Conservation (phyloP, 805 yeast genomes). For the Jamesozyma rosinii region DNA sequence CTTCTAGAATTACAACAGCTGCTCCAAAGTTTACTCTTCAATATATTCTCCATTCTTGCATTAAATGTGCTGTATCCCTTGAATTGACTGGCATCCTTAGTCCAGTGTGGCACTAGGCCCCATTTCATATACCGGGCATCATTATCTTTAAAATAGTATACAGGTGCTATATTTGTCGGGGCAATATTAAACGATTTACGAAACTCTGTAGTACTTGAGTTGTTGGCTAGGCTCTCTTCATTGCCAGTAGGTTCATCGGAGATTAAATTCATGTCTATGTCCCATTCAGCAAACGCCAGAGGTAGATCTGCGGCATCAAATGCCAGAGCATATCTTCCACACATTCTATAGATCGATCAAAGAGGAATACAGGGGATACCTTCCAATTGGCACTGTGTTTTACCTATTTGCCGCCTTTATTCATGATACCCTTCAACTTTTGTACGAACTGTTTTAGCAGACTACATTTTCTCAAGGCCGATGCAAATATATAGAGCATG, state of each 20-base stretch:
- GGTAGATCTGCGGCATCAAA: constrained; percentile 19
- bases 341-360: no score
- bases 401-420: no score
- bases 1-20: constrained; percentile 39
- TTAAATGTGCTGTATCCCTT: constrained; percentile 50
- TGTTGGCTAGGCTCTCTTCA: neutral
- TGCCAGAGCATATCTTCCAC: constrained; percentile 52
- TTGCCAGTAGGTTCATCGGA: neutral
- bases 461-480: no score
- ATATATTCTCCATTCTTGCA: constrained; percentile 45
- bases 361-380: no score
- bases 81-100: constrained; percentile 31
- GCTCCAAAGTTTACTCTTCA: constrained; percentile 48
- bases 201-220: constrained; percentile 3
- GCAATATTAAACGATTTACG: constrained; percentile 45
- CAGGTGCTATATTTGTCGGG: constrained; percentile 49
- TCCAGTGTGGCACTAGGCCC: constrained; percentile 72
- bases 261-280: neutral
- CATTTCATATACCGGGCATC: constrained; percentile 55
- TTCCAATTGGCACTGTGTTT: no score
- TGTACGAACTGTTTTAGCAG: no score
- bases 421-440: no score
- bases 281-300: constrained; percentile 7
- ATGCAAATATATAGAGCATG: no score
- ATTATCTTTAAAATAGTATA: constrained; percentile 12